A percentile compares a stretch with the other conserved stretches of the same genome.
These are phyloP conservation scores for Globisporangium recalcitrans DNA, from an alignment of 352 stramenopile genomes.

Conservation along the genomic window DNA sequence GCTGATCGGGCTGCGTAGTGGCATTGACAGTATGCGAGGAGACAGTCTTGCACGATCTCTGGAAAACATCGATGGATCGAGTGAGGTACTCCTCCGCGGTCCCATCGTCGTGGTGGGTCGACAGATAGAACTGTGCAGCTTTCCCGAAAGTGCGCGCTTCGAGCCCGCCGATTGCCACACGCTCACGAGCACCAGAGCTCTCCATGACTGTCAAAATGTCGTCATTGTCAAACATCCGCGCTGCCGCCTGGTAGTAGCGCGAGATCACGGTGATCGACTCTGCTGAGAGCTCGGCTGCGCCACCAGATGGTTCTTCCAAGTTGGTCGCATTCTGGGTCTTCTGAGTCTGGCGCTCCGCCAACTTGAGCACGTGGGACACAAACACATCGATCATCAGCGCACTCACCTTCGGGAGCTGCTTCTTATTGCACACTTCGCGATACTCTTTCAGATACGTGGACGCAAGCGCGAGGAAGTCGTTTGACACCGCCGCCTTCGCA, in stretches of 20 bases:
- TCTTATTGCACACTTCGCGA: conserved; percentile 58
- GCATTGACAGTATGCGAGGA: not conserved
- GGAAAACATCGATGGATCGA: conserved; percentile 58
- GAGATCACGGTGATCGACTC: conserved; percentile 43
- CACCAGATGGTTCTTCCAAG: not conserved
- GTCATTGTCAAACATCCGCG: conserved; percentile 78
- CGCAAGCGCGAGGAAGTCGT: conserved; percentile 62
- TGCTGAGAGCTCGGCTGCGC: conserved; percentile 2
- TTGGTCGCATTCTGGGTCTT: conserved; percentile 17
- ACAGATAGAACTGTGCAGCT: conserved; percentile 61
- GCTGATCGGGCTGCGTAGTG: not conserved
- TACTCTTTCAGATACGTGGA: conserved; percentile 79
- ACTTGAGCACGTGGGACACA: conserved; percentile 72
- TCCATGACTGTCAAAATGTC: conserved; percentile 72
- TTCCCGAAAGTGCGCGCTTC: conserved; percentile 66
- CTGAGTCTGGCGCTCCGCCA: conserved; percentile 57
- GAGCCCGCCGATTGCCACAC: conserved; percentile 49
- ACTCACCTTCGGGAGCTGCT: conserved; percentile 69
- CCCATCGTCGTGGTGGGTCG: conserved; percentile 26
- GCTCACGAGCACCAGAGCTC: conserved; percentile 31
- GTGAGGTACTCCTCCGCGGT: conserved; percentile 52
- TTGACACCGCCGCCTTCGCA: conserved; percentile 53
- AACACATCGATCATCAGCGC: conserved; percentile 79
- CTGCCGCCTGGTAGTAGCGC: conserved; percentile 68
- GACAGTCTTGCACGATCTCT: conserved; percentile 28